These are phyloP conservation scores for Beta lomatogona DNA, from an alignment of 179 eudicot genomes.

Conservation along the genomic window DNA sequence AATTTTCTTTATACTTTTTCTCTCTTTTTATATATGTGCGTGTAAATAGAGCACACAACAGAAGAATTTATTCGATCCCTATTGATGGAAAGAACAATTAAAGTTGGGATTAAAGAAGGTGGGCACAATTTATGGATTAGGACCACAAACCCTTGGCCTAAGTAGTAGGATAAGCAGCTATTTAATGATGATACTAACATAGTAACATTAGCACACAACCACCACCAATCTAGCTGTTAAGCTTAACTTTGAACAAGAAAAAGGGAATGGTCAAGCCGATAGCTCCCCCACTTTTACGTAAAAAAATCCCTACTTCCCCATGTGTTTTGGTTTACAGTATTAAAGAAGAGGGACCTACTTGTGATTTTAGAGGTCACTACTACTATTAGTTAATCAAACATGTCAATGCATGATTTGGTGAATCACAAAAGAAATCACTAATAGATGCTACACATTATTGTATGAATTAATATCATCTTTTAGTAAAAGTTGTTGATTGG, in stretches of 20 bases:
- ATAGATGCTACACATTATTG: neutral
- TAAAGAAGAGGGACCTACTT: constrained; percentile 18
- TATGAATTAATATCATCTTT: neutral
- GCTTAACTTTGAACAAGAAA: neutral
- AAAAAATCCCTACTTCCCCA: neutral
- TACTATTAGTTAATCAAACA: neutral
- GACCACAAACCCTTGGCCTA: constrained; percentile 20
- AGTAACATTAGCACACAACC: constrained; percentile 20
- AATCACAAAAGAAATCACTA: neutral
- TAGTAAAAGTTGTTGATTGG: too few relatives aligned
- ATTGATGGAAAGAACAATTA: constrained; percentile 7
- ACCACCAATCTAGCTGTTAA: constrained; percentile 22
- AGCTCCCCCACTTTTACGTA: constrained; percentile 1
- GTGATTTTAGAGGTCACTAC: neutral
- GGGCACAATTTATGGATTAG: constrained; percentile 16
- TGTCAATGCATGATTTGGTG: neutral
- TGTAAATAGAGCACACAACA: constrained; percentile 9
- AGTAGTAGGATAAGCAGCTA: constrained; percentile 16
- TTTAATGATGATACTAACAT: constrained; percentile 25
- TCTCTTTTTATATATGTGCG: neutral
- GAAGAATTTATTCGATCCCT: constrained; percentile 27
- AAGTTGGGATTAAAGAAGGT: constrained; percentile 8
- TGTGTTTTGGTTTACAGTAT: constrained; percentile 25
- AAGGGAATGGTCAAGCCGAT: too few relatives aligned
- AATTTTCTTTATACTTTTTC: neutral